phyloP scores from a whole-genome alignment of 441 rosid species.

The California macrophylla region DNA sequence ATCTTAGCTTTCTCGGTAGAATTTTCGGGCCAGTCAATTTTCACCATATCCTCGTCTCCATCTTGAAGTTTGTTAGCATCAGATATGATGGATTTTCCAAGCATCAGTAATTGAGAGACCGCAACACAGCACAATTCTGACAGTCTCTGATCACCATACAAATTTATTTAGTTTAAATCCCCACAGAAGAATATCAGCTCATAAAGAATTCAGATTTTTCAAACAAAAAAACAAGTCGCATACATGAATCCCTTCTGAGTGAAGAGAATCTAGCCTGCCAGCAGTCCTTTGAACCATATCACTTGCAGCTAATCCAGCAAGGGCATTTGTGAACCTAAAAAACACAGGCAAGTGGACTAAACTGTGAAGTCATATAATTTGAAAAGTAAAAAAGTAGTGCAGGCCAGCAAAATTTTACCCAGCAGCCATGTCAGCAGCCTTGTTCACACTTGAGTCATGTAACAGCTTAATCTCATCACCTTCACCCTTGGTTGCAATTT shows the following conservation, averaged over 20 bases:
- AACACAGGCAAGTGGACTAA: slow-evolving; percentile 10
- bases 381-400: slow-evolving; percentile 6
- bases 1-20: slow-evolving; percentile 73
- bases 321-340: slow-evolving; percentile 74
- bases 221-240: slow-evolving; percentile 23
- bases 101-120: slow-evolving; percentile 66
- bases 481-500: slow-evolving; percentile 48
- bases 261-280: slow-evolving; percentile 82
- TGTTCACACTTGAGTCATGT: slow-evolving; percentile 69
- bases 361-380: neutral
- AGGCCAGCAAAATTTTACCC: slow-evolving; percentile 42
- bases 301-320: slow-evolving; percentile 47
- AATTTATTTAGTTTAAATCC: neutral
- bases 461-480: slow-evolving; percentile 65
- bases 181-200: neutral
- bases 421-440: slow-evolving; percentile 96
- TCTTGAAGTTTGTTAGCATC: slow-evolving; percentile 51
- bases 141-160: slow-evolving; percentile 59
- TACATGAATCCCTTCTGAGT: slow-evolving; percentile 96
- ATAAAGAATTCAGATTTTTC: neutral
- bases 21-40: slow-evolving; percentile 85
- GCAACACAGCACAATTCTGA: slow-evolving; percentile 91
- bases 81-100: slow-evolving; percentile 69
- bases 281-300: slow-evolving; percentile 75
- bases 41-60: slow-evolving; percentile 40